These are phyloP conservation scores for Leptomonas seymouri DNA, from an alignment of 208 protist species.

Conservation along the genomic window DNA sequence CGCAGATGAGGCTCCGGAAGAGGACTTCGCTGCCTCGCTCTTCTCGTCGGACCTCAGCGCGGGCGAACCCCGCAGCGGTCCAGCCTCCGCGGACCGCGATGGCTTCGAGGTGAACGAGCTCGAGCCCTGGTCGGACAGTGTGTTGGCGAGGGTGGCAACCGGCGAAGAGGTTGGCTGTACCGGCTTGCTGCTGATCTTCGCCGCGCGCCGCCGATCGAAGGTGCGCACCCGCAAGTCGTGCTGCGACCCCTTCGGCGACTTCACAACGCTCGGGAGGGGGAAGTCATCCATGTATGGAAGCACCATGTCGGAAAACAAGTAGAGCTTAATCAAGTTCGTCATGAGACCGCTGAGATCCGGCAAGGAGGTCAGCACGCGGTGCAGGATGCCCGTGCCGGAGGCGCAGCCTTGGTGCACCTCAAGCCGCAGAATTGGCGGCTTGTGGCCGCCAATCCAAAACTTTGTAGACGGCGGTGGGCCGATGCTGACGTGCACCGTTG, in stretches of 20 bases:
- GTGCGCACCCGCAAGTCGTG: slow-evolving; percentile 39
- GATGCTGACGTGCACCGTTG: slow-evolving; percentile 76
- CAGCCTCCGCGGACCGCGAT: not conserved
- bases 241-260: slow-evolving; percentile 46
- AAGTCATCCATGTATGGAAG: slow-evolving; percentile 89
- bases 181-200: slow-evolving; percentile 40
- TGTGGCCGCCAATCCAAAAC: slow-evolving; percentile 82
- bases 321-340: slow-evolving; percentile 73
- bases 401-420: slow-evolving; percentile 69
- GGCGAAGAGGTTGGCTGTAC: not conserved
- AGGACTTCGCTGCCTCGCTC: not conserved
- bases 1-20: not conserved
- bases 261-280: slow-evolving; percentile 70
- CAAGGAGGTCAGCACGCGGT: slow-evolving; percentile 75
- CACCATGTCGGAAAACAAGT: slow-evolving; percentile 79
- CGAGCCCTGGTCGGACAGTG: not conserved
- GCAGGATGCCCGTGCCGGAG: slow-evolving; percentile 59
- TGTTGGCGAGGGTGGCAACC: not conserved
- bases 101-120: not conserved
- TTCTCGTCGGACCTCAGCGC: not conserved
- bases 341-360: slow-evolving; percentile 72
- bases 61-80: not conserved
- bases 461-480: slow-evolving; percentile 83
- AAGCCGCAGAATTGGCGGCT: slow-evolving; percentile 54
- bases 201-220: slow-evolving; percentile 65